Percentiles rank a stretch among this genome's conserved stretches.
Evolutionary conservation across 2,329 filamentous ascomycete species (phyloP).

Genomic region (Pezicula neosporulosa): DNA sequence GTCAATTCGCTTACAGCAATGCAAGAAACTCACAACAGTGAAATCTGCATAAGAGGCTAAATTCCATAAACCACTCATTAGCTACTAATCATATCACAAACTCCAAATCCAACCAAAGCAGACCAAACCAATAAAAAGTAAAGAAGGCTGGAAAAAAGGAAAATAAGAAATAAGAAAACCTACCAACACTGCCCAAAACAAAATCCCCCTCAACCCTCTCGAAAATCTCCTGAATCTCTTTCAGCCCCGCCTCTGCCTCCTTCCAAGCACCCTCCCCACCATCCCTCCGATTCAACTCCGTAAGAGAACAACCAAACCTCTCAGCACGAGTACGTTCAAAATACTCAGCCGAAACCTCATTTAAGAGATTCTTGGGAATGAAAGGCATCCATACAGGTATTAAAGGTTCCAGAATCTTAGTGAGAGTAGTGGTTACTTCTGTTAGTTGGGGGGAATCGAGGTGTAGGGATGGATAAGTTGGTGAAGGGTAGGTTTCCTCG

Average conservation of each 20-base stretch:
- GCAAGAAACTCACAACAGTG: slow-evolving; percentile 45
- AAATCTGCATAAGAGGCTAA: slow-evolving; percentile 54
- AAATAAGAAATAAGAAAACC: slow-evolving; percentile 1
- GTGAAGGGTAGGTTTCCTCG: slow-evolving; percentile 52
- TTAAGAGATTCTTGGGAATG: slow-evolving; percentile 50
- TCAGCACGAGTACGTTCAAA: slow-evolving; percentile 50
- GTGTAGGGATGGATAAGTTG: slow-evolving; percentile 44
- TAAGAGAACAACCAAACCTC: slow-evolving; percentile 48
- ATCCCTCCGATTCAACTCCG: slow-evolving; percentile 42
- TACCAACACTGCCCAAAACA: slow-evolving; percentile 49
- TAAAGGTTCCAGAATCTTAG: slow-evolving; percentile 29
- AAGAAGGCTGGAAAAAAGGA: too few relatives aligned
- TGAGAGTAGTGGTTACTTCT: slow-evolving; percentile 40
- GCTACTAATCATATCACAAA: neutral
- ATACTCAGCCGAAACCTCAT: slow-evolving; percentile 46
- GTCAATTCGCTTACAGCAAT: slow-evolving; percentile 37
- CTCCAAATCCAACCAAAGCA: too few relatives aligned
- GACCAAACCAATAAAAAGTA: too few relatives aligned
- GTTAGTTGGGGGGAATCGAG: slow-evolving; percentile 49
- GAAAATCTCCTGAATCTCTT: slow-evolving; percentile 27
- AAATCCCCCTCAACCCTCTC: slow-evolving; percentile 55
- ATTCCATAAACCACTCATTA: neutral
- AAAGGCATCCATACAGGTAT: slow-evolving; percentile 40
- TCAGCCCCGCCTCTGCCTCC: slow-evolving; percentile 42
- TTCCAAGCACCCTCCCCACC: slow-evolving; percentile 49